Base-by-base conservation (phyloP, 306 rosid genomes). In the Bauhinia variegata region DNA sequence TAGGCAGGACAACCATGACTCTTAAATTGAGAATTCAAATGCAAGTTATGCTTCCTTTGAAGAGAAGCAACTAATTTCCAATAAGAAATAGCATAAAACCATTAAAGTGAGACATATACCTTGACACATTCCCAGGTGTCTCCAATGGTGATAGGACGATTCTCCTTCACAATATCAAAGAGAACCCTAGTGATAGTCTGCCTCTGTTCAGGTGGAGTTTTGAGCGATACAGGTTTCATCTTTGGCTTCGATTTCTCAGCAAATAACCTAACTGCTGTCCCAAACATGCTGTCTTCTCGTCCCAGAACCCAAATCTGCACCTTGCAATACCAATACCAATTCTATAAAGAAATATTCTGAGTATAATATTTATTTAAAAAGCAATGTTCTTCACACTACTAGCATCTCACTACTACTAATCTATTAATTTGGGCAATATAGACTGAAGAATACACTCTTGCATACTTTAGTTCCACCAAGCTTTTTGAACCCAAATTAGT, bases 41-140 rank as follows among this genome's bases (percentile, higher is more conserved):
- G 28, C 28, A 23, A 23, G 2, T 1, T 23, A 23, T 23, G 28
- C 28, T 23, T 23, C 28, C 28, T 23, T 23, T 23, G 28, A 23
- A 23, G 28, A 23, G 28, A 23, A 23, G 28, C 2, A 23, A 23
- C 28, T 12, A 54, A 50, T 12, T 4, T 39, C 9, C 18, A 34
- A 56, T 15, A 52, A 14, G 4, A 16, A 55, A 17, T 17, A 13
- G 51, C 8, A 52, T 11, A 3, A 16, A 17, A 53, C 8, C 53
- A 42, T 8, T 0, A 23, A 28, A 28, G 9, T 54, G 14, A 18
- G 33, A 58, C 6, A 18, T 12, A 33, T 73, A 91, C 97, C 92
- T 91, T 69, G 63, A 81, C 86, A 46, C 74, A 96, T 48, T 87
- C 89, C 96, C 98, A 92, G 31, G 96, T 84, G 64, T 92, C 76